These are phyloP conservation scores for Ascochyta fabae DNA, from an alignment of 2,329 filamentous ascomycete genomes.

Conservation along the genomic window DNA sequence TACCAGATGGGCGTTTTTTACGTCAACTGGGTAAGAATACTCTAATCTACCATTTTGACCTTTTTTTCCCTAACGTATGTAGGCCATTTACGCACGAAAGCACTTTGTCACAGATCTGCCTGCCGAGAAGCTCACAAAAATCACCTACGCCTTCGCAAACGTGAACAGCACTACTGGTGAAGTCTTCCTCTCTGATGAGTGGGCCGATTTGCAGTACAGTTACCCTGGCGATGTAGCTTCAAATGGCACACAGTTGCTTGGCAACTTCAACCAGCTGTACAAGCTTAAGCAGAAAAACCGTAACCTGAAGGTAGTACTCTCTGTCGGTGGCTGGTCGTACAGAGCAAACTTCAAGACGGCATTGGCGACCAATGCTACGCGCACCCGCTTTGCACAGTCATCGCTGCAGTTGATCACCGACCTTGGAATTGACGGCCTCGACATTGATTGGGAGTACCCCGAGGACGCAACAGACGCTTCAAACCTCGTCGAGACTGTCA, in stretches of 20 bases:
- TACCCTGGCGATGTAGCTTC: constrained; percentile 70
- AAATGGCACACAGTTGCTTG: constrained; percentile 74
- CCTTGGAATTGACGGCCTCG: constrained; percentile 69
- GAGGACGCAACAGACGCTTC: constrained; percentile 43
- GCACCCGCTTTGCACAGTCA: constrained; percentile 69
- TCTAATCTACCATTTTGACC: not conserved
- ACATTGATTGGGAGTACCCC: constrained; percentile 57
- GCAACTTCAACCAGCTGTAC: constrained; percentile 78
- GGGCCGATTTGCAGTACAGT: constrained; percentile 61
- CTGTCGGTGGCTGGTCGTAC: constrained; percentile 81
- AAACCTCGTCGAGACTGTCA: constrained; percentile 49
- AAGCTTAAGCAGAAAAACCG: constrained; percentile 78
- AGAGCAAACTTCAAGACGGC: constrained; percentile 77
- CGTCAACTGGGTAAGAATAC: constrained; percentile 64
- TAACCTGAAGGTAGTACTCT: constrained; percentile 78
- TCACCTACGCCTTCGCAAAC: constrained; percentile 91
- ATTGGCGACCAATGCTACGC: constrained; percentile 65
- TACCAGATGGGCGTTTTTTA: constrained; percentile 74
- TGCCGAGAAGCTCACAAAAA: constrained; percentile 79
- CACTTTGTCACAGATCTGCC: constrained; percentile 84
- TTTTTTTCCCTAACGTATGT: not conserved
- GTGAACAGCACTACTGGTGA: constrained; percentile 79
- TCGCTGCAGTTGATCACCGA: constrained; percentile 79
- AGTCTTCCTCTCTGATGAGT: constrained; percentile 49
- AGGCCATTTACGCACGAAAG: constrained; percentile 85